Conservation (phyloP, 176 grass and related monocot genomes). For the Raddia distichophylla region DNA sequence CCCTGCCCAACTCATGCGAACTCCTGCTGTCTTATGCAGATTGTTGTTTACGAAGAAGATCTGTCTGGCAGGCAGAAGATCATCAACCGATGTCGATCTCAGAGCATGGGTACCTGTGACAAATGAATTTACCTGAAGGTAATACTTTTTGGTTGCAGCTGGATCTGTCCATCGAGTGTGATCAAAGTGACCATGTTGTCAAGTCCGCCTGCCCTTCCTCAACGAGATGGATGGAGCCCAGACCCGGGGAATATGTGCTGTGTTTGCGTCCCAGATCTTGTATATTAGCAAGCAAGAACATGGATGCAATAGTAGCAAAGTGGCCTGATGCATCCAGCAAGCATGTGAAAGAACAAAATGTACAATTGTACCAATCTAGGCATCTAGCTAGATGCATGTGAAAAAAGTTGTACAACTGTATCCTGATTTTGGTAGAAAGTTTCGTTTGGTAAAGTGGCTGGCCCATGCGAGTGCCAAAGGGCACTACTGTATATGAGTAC, state of each 20-base stretch:
- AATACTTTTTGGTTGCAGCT: background rate
- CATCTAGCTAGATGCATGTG: background rate
- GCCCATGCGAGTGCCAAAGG: background rate
- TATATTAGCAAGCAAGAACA: background rate
- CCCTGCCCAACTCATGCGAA: slow-evolving; percentile 9
- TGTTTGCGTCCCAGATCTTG: slow-evolving; percentile 9
- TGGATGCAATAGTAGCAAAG: background rate
- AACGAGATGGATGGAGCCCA: slow-evolving; percentile 3
- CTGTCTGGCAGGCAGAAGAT: slow-evolving; percentile 89
- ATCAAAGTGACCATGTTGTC: background rate
- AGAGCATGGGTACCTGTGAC: slow-evolving; percentile 58
- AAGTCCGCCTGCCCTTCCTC: background rate
- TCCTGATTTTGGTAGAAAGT: background rate
- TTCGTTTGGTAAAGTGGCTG: background rate
- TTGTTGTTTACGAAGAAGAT: slow-evolving; percentile 89
- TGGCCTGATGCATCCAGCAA: background rate
- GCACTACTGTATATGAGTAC: background rate
- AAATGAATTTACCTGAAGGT: slow-evolving; percentile 12
- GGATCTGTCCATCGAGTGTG: background rate
- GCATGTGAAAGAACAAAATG: background rate
- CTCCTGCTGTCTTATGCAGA: slow-evolving; percentile 31
- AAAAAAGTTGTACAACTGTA: background rate
- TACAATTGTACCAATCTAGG: background rate
- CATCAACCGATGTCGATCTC: slow-evolving; percentile 79
- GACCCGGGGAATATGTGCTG: slow-evolving; percentile 4